phyloP scores from a whole-genome alignment of 108 stramenopile genomes.

The Skeletonema costatum region DNA sequence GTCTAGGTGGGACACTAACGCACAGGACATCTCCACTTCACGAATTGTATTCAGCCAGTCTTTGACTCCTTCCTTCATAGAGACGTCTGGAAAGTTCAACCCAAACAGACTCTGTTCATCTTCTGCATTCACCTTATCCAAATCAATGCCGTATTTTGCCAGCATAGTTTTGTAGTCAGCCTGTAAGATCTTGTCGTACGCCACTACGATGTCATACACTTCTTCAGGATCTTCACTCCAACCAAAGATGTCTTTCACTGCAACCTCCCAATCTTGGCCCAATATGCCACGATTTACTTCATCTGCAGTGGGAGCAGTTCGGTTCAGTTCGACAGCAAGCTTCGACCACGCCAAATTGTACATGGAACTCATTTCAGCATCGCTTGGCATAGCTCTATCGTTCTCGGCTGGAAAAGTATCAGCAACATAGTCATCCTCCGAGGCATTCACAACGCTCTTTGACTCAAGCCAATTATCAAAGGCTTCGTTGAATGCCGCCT shows the following conservation, averaged over 20 bases:
- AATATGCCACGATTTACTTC: constrained; percentile 49
- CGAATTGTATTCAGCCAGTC: constrained; percentile 64
- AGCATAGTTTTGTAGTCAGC: constrained; percentile 25
- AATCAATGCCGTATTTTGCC: constrained; percentile 11
- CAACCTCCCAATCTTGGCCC: constrained; percentile 53
- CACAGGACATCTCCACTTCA: constrained; percentile 78
- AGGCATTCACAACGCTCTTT: constrained; percentile 5
- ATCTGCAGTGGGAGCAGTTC: constrained; percentile 46
- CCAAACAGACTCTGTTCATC: constrained; percentile 28
- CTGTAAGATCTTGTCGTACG: constrained; percentile 35
- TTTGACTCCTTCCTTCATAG: constrained; percentile 36
- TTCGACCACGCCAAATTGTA: constrained; percentile 53
- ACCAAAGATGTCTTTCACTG: constrained; percentile 56
- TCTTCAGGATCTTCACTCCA: constrained; percentile 56
- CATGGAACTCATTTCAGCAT: constrained; percentile 43
- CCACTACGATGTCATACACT: constrained; percentile 52
- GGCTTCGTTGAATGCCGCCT: constrained; percentile 47
- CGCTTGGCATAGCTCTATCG: constrained; percentile 16
- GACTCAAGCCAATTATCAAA: constrained; percentile 60
- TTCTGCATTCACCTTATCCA: constrained; percentile 20
- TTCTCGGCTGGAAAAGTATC: background rate
- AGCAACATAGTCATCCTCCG: constrained; percentile 21
- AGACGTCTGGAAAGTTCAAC: constrained; percentile 41
- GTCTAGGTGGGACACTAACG: constrained; percentile 65
- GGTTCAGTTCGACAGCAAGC: constrained; percentile 50